These are phyloP conservation scores for Abrus pulchellus DNA, from an alignment of 306 rosid species.

Conservation along the genomic window DNA sequence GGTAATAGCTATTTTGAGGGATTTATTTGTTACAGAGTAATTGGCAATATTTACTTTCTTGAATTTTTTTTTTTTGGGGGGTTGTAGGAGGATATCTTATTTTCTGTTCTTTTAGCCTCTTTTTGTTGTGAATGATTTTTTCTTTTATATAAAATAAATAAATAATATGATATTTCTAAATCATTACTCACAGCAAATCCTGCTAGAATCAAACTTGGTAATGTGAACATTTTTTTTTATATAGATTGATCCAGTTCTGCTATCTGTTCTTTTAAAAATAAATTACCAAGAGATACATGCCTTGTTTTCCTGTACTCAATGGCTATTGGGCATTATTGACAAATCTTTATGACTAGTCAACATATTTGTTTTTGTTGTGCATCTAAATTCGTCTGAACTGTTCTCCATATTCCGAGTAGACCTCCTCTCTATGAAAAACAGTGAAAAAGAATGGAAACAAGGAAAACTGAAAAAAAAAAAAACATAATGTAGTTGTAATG, in stretches of 20 bases:
- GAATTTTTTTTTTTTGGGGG: background rate
- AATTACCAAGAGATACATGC: conserved; percentile 4
- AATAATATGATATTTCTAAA: background rate
- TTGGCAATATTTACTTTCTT: background rate
- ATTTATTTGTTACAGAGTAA: background rate
- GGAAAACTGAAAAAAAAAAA: background rate
- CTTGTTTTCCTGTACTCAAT: background rate
- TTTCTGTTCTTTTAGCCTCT: background rate
- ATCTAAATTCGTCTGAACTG: background rate
- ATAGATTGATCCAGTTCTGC: conserved; percentile 3
- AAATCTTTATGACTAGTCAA: conserved; percentile 15
- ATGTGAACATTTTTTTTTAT: background rate
- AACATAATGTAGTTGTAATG: background rate
- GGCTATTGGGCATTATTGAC: conserved; percentile 13
- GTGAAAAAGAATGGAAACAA: conserved; percentile 22
- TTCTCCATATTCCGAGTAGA: conserved; percentile 20
- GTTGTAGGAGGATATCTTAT: background rate
- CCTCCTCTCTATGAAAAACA: conserved; percentile 9
- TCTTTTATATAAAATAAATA: conserved; percentile 2
- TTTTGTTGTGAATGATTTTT: background rate
- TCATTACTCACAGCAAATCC: background rate
- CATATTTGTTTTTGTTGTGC: conserved; percentile 21
- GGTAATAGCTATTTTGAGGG: background rate
- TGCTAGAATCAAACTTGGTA: background rate
- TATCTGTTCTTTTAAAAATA: conserved; percentile 16